Conservation (phyloP, 169 alveolate species). For the Eimeria zaria region DNA sequence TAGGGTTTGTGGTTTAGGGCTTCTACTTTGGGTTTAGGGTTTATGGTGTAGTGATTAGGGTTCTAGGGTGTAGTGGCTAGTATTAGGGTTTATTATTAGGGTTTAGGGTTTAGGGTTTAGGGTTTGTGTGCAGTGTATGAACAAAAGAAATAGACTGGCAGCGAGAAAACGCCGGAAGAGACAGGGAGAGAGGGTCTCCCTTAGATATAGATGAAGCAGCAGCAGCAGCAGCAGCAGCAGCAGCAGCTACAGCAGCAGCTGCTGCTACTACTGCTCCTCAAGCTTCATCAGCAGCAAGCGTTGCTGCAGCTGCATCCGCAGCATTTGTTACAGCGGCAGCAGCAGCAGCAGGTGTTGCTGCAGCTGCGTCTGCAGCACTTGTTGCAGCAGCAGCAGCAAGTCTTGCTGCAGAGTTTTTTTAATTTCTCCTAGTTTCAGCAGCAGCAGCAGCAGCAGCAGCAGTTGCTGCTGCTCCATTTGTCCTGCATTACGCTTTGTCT, state of each 20-base stretch:
- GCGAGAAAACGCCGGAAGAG: conserved; percentile 33
- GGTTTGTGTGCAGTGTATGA: conserved; percentile 70
- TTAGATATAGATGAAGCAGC: conserved; percentile 30
- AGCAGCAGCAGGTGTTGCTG: too few species aligned
- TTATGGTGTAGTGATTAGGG: neutral
- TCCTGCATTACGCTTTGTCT: neutral
- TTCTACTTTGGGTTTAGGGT: neutral
- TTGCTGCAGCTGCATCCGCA: neutral
- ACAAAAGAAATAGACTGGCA: conserved; percentile 45
- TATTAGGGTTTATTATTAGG: neutral
- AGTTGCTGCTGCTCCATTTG: neutral
- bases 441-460: too few species aligned
- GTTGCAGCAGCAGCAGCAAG: too few species aligned
- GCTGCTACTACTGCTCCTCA: neutral
- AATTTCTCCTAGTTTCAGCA: too few species aligned
- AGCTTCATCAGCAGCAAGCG: neutral
- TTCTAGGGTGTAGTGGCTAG: neutral
- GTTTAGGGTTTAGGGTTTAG: conserved; percentile 9
- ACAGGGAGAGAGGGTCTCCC: conserved; percentile 50
- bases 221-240: neutral
- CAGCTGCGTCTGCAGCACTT: too few species aligned
- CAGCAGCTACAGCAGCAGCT: neutral
- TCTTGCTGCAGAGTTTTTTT: too few species aligned
- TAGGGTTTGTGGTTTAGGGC: neutral
- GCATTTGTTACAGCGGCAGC: too few species aligned